These are phyloP conservation scores for Oxyria digyna DNA, from an alignment of 148 eudicot species.

Conservation along the genomic window DNA sequence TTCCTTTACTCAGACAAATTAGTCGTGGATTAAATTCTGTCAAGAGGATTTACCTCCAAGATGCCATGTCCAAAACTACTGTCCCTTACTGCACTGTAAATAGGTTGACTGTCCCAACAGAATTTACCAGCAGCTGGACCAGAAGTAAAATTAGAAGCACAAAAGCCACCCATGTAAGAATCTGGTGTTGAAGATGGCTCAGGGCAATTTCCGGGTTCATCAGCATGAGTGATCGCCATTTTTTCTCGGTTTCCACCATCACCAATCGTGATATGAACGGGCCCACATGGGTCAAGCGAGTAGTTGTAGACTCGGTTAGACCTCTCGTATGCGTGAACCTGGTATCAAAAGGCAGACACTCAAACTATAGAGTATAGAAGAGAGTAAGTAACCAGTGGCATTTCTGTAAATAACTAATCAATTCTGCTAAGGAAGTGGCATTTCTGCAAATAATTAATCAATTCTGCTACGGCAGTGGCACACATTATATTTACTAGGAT, in stretches of 20 bases:
- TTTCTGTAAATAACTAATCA: too few species aligned
- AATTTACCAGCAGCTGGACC: conserved; percentile 91
- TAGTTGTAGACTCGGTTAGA: conserved; percentile 90
- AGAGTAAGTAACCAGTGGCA: too few species aligned
- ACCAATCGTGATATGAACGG: conserved; percentile 68
- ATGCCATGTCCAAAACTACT: conserved; percentile 96
- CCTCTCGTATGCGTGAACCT: conserved; percentile 97
- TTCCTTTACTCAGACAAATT: not conserved
- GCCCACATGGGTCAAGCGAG: conserved; percentile 75
- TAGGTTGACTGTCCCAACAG: conserved; percentile 92
- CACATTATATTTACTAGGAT: too few species aligned
- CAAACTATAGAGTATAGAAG: too few species aligned
- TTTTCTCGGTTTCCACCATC: conserved; percentile 97
- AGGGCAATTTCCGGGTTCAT: conserved; percentile 80
- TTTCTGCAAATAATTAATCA: too few species aligned
- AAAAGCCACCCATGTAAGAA: conserved; percentile 68
- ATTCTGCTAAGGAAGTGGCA: too few species aligned
- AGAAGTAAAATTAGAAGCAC: conserved; percentile 77
- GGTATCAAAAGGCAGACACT: conserved; percentile 16
- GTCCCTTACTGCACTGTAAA: conserved; percentile 79
- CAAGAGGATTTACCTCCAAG: conserved; percentile 49
- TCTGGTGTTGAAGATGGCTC: conserved; percentile 74
- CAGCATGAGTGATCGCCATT: conserved; percentile 79
- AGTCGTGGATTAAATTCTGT: not conserved
- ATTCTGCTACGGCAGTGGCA: too few species aligned